phyloP scores from a whole-genome alignment of 169 alveolate species.

The Cryptosporidium andersoni region DNA sequence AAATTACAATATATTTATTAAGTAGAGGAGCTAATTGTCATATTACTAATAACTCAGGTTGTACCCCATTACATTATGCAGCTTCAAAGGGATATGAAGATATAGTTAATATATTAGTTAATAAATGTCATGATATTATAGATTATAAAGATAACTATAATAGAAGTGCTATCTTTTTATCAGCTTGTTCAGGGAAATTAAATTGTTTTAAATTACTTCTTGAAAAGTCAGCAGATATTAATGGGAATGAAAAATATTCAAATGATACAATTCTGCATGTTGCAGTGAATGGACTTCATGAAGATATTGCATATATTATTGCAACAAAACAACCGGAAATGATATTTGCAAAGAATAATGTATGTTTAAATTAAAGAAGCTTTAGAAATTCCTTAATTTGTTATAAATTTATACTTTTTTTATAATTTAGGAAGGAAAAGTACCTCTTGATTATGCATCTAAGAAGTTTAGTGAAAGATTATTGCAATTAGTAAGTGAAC shows the following conservation, averaged over 20 bases:
- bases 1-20: constrained; percentile 18
- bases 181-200: constrained; percentile 54
- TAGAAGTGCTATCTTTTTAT: constrained; percentile 44
- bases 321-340: constrained; percentile 48
- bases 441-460: constrained; percentile 44
- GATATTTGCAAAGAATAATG: constrained; percentile 33
- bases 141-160: constrained; percentile 27
- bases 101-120: constrained; percentile 29
- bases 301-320: constrained; percentile 51
- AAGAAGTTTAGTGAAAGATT: constrained; percentile 46
- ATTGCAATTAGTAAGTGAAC: constrained; percentile 12
- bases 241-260: constrained; percentile 5
- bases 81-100: constrained; percentile 73
- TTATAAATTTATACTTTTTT: not conserved
- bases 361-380: not conserved
- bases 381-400: not conserved
- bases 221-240: constrained; percentile 17
- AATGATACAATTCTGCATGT: constrained; percentile 51
- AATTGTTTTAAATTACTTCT: constrained; percentile 21
- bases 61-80: constrained; percentile 74
- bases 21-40: constrained; percentile 37
- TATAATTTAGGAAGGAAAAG: constrained; percentile 34
- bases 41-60: constrained; percentile 57
- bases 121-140: not conserved
- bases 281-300: constrained; percentile 43